phyloP scores from a whole-genome alignment of 2,329 filamentous ascomycete species.

The Colletotrichum tropicale region DNA sequence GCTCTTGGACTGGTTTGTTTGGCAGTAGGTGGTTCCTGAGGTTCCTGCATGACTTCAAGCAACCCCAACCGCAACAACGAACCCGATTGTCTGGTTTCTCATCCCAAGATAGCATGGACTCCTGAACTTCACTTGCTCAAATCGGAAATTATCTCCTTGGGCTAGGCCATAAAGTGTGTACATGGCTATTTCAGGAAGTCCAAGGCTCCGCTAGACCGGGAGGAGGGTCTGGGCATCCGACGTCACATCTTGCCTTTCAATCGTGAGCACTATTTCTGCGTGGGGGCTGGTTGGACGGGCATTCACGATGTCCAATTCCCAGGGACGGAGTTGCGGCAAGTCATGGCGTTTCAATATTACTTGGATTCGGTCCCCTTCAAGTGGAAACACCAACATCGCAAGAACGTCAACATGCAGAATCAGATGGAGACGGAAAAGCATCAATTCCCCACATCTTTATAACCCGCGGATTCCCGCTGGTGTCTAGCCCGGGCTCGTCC shows the following conservation, averaged over 20 bases:
- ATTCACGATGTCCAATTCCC: neutral
- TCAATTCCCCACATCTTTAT: neutral
- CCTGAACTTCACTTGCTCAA: neutral
- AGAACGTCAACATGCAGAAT: neutral
- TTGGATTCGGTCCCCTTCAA: neutral
- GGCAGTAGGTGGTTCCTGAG: neutral
- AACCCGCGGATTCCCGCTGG: neutral
- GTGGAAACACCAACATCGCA: slow-evolving; percentile 10
- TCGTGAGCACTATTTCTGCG: neutral
- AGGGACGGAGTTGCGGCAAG: neutral
- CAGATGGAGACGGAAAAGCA: neutral
- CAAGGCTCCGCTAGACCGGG: neutral
- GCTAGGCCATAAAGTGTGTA: neutral
- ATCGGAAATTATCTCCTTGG: neutral
- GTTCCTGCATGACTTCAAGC: neutral
- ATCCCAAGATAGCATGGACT: neutral
- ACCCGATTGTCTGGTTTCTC: neutral
- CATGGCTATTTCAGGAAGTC: neutral
- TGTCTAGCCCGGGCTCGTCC: neutral
- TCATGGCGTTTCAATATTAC: slow-evolving; percentile 1
- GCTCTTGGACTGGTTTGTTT: neutral
- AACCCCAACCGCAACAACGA: neutral
- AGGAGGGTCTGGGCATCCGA: neutral
- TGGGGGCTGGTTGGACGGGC: neutral
- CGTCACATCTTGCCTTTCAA: neutral